Base-by-base conservation (phyloP, 345 rosid genomes). In the Sisymbrium irio region DNA sequence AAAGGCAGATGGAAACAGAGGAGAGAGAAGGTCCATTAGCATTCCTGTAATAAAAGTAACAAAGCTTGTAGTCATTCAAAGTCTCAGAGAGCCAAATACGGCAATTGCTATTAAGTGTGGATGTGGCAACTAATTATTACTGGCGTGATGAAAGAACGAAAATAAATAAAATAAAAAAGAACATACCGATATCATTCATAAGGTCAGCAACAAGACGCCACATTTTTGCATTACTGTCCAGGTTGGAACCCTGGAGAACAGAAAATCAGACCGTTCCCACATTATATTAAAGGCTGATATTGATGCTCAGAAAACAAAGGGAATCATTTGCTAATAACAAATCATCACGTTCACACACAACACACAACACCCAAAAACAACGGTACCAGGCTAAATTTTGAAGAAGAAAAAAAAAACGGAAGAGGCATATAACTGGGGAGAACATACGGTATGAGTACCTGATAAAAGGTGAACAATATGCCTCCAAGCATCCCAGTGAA, bases 401-500 rank as follows among this genome's bases (percentile, higher is more conserved):
- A 1, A 36, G n/a, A 60, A 27, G 39, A 60, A 12, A 1, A 33
- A 33, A 6, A 44, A 54, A 53, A 41, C 13, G 36, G 15, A 47
- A 19, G 62, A 69, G 13, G 32, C 14, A 47, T 9, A 11, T 51
- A 40, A 12, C 5, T 51, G 35, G 55, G 39, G n/a, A 74, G 72
- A 65, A 50, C 36, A 55, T 72, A 41, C 71, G 36, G 55, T 17
- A 67, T 42, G 28, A 19, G 20, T 45, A 93, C 98, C 93, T 90
- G 96, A 79, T 91, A 89, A 78, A 89, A 87, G n/a, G 98, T 93
- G 83, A 93, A 93, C 50, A 93, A 76, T 61, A 93, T 84, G 67
- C 98, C 94, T 62, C 97, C 98, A 32, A 93, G 83, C 98, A 93
- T 93, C 80, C 98, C 97, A n/a, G 96, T 91, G 35, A 93, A 83